Percentiles rank a stretch among this genome's conserved stretches.
Conservation (phyloP, 768 basidiomycete species). For the Trametes villosa region DNA sequence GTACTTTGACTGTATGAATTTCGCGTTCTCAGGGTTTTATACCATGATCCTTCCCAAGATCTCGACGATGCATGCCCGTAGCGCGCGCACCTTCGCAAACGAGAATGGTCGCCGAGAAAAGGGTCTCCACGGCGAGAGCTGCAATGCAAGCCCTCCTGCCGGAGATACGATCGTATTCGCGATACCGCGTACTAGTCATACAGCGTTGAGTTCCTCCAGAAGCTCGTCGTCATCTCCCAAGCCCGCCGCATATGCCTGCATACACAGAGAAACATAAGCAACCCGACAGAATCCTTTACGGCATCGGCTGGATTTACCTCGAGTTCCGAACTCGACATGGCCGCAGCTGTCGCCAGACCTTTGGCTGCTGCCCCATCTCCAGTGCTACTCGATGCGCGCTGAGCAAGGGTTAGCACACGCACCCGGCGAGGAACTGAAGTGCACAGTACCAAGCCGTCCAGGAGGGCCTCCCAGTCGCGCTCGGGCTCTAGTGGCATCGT, state of each 20-base stretch:
- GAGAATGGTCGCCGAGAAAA: no score
- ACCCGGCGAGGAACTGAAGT: neutral
- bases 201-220: neutral
- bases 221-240: constrained; percentile 8
- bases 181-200: no score
- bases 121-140: no score
- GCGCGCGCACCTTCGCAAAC: no score
- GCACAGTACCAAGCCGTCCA: neutral
- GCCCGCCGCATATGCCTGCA: constrained; percentile 17
- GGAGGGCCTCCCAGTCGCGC: constrained; percentile 56
- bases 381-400: neutral
- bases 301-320: constrained; percentile 11
- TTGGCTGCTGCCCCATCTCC: neutral
- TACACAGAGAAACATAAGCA: no score
- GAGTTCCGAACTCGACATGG: constrained; percentile 4
- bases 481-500: constrained; percentile 46
- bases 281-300: no score
- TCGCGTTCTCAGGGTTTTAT: no score
- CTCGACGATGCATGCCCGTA: no score
- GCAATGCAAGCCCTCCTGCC: no score
- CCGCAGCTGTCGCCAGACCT: neutral
- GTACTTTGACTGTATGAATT: no score
- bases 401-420: neutral
- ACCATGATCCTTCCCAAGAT: neutral
- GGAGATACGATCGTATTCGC: no score